Evolutionary conservation across 2,329 filamentous ascomycete species (phyloP), one percentile per base, ranked within the genome.

Genomic region (Aspergillus clavatus): DNA sequence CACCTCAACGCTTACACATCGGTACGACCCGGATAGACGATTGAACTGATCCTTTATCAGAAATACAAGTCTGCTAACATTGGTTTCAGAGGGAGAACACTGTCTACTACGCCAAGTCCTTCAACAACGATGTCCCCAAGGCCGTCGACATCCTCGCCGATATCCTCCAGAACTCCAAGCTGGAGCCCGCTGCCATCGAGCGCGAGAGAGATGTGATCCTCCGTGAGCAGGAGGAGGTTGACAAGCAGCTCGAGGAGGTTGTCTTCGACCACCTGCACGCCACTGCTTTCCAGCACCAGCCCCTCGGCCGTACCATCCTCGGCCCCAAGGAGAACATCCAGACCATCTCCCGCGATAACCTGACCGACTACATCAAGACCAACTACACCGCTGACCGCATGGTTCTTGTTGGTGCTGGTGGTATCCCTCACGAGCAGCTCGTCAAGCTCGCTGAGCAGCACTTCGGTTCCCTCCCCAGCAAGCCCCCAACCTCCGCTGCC

Each of bases 331-430:
- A 98, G 80, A 98, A 98, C 81, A 98, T 98, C 72, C 83, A 89
- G 71, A 89, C 86, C 73, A 98, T 98, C 75, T 85, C 86, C 72
- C 86, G 89, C 64, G 82, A 88, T 63, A 91, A 98, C 73, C 81
- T 98, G 59, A 77, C 79, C 71, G 87, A 87, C 78, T 98, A 98
- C 78, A 97, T 98, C 81, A 95, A 95, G 81, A 93, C 82, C 76
- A 98, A 98, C 83, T 98, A 98, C 81, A 96, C 90, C 47, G 91
- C 93, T 57, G 93, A 98, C 77, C 90, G 94, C 72, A 98, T 98
- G 91, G 91, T 98, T 56, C 86, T 98, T 38, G 93, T 96, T 59
- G 90, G 90, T 68, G 85, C 93, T 57, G 93, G 93, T 72, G 93
- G 93, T 62, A 79, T 98, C 55, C 89, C 91, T 57, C 93, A 98